phyloP scores from a whole-genome alignment of 106 monocot genomes.

The Dendrobium catenatum region DNA sequence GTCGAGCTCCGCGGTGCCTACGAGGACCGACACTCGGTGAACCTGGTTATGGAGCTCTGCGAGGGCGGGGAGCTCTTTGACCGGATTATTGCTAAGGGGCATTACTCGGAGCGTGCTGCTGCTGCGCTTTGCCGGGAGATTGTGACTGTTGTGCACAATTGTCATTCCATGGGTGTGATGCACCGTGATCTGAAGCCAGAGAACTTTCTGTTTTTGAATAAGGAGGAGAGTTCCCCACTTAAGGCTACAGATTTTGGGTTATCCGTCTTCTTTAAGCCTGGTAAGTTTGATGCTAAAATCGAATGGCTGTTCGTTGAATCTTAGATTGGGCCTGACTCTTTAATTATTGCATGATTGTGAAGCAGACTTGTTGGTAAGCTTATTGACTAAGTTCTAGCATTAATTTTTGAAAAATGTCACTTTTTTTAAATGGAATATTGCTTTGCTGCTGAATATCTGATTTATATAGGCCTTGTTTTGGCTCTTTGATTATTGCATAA shows the following conservation, averaged over 20 bases:
- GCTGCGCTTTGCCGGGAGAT: conserved; percentile 49
- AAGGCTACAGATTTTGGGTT: conserved; percentile 58
- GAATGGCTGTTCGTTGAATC: neutral
- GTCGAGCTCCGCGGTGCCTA: conserved; percentile 56
- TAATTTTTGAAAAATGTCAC: no score
- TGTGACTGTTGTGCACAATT: conserved; percentile 38
- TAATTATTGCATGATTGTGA: neutral
- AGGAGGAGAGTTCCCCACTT: conserved; percentile 41
- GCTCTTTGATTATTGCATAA: neutral
- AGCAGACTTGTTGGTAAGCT: no score
- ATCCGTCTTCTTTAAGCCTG: conserved; percentile 46
- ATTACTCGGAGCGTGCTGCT: conserved; percentile 52
- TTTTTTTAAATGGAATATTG: no score
- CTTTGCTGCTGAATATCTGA: no score
- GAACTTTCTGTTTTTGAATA: conserved; percentile 43
- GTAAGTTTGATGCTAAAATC: neutral
- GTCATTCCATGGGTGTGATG: conserved; percentile 62
- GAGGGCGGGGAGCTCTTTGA: conserved; percentile 84
- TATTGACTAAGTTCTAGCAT: no score
- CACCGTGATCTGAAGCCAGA: conserved; percentile 56
- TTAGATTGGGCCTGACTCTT: neutral
- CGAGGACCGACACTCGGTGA: conserved; percentile 67
- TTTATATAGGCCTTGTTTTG: no score
- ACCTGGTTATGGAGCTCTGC: conserved; percentile 83
- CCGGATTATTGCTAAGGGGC: conserved; percentile 54